phyloP scores from a whole-genome alignment of 2,329 filamentous ascomycete species.

The Curvularia sp. region DNA sequence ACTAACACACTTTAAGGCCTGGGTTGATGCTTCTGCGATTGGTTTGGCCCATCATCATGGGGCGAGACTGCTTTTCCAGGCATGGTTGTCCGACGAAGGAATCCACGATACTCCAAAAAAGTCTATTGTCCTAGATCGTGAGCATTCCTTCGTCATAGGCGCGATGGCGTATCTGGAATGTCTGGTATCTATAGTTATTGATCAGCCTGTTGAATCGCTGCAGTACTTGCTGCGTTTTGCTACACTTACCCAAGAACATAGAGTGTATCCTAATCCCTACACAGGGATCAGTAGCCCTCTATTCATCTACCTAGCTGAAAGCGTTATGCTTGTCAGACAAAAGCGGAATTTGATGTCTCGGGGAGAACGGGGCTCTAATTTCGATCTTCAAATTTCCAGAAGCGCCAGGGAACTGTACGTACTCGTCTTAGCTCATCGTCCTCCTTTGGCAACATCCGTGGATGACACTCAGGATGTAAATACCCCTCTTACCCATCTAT shows the following conservation, averaged over 20 bases:
- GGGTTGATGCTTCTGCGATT: conserved; percentile 3
- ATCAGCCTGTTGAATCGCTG: conserved; percentile 3
- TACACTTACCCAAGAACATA: not conserved
- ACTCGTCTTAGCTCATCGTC: not conserved
- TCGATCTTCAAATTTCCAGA: not conserved
- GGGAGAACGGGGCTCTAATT: not conserved
- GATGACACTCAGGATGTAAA: not conserved
- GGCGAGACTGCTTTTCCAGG: not conserved
- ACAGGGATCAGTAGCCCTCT: not conserved
- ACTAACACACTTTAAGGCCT: not conserved
- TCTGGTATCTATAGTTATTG: not conserved
- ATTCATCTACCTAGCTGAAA: not conserved
- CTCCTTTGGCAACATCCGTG: not conserved
- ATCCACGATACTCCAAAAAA: not conserved
- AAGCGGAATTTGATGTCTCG: not conserved
- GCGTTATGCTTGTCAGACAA: not conserved
- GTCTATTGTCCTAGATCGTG: not conserved
- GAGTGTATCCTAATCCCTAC: not conserved
- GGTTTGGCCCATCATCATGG: conserved; percentile 2
- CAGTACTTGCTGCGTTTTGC: conserved; percentile 1
- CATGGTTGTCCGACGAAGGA: conserved; percentile 2
- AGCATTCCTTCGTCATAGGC: conserved; percentile 1
- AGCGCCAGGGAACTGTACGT: not conserved
- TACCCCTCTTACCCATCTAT: not conserved
- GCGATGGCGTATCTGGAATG: not conserved